Evolutionary conservation across 352 stramenopile species (phyloP).

Genomic region (Blastocystis sp.): DNA sequence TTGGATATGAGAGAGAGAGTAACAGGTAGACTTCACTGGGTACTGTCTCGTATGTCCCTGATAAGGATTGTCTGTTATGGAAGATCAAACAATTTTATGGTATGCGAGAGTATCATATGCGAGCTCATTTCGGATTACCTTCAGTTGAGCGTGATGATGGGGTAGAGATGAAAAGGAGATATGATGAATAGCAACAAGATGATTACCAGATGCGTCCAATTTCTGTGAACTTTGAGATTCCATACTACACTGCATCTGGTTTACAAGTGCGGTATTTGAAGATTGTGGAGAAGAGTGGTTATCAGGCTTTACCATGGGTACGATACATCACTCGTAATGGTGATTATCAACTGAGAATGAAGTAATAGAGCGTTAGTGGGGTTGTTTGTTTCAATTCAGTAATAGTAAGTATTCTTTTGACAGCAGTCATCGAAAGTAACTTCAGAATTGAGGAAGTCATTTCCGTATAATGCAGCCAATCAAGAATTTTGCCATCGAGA

Average conservation of each 20-base stretch:
- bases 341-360: conserved; percentile 96
- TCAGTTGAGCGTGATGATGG: conserved; percentile 79
- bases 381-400: conserved; percentile 10
- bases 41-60: conserved; percentile 81
- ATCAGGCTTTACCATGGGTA: conserved; percentile 96
- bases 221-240: conserved; percentile 72
- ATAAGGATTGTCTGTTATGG: conserved; percentile 95
- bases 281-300: conserved; percentile 99
- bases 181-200: conserved; percentile 63
- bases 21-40: not conserved
- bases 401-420: too few relatives aligned
- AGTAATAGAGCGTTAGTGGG: conserved; percentile 41
- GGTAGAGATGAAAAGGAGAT: conserved; percentile 61
- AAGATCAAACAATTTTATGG: conserved; percentile 99
- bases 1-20: conserved; percentile 65
- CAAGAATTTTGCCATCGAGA: not conserved
- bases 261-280: conserved; percentile 99
- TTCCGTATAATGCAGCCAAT: not conserved
- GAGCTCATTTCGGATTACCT: conserved; percentile 93
- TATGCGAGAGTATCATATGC: conserved; percentile 93
- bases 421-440: too few relatives aligned
- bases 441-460: too few relatives aligned
- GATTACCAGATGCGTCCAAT: conserved; percentile 82
- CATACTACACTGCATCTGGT: conserved; percentile 83
- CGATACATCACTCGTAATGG: conserved; percentile 98